Conservation (phyloP, 202 grass and related monocot species). For the Setaria viridis region DNA sequence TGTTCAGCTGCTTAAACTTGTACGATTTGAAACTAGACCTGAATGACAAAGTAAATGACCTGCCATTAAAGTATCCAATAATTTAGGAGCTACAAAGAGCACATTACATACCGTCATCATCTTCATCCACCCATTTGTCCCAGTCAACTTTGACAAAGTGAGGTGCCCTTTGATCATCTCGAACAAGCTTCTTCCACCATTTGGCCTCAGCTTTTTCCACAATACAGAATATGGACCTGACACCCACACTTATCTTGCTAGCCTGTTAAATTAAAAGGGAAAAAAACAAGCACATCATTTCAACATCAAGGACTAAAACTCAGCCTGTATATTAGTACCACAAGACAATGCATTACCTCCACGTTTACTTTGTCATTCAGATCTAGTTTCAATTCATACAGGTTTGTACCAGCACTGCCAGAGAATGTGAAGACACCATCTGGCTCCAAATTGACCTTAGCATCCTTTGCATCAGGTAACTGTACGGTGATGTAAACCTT, state of each 20-base stretch:
- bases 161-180: conserved; percentile 67
- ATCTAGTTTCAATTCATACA: conserved; percentile 33
- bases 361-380: conserved; percentile 62
- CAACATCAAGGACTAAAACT: conserved; percentile 27
- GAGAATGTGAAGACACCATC: conserved; percentile 93
- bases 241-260: conserved; percentile 87
- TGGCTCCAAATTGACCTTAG: conserved; percentile 82
- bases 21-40: conserved; percentile 75
- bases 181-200: conserved; percentile 94
- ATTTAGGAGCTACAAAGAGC: conserved; percentile 22
- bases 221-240: conserved; percentile 78
- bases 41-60: conserved; percentile 53
- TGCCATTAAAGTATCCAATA: neutral
- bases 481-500: conserved; percentile 91
- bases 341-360: conserved; percentile 65
- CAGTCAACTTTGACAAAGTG: conserved; percentile 95
- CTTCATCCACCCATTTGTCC: conserved; percentile 99
- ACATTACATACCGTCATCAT: conserved; percentile 78
- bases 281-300: neutral
- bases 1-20: neutral
- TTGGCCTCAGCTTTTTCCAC: conserved; percentile 73
- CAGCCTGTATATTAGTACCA: neutral
- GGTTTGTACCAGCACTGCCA: conserved; percentile 75
- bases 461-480: conserved; percentile 89
- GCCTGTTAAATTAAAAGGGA: conserved; percentile 50